Evolutionary conservation across 345 rosid species (phyloP).

Genomic region (Orychophragmus violaceus): DNA sequence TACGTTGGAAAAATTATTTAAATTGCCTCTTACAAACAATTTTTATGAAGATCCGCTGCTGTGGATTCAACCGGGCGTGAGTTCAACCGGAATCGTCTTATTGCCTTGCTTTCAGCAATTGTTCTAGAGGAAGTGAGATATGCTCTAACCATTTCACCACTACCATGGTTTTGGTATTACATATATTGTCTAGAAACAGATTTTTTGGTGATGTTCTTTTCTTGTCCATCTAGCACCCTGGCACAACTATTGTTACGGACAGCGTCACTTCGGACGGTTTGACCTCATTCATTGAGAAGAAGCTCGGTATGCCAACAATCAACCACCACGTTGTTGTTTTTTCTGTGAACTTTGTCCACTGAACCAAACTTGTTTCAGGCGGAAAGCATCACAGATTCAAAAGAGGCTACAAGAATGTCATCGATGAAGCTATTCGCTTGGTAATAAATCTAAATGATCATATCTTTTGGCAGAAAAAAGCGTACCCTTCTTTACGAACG

Average conservation of each 20-base stretch:
- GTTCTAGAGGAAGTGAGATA: constrained; percentile 86
- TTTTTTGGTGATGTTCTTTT: neutral
- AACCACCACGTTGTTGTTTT: neutral
- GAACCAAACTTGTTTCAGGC: constrained; percentile 38
- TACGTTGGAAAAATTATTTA: neutral
- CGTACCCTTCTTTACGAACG: neutral
- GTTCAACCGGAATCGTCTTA: constrained; percentile 85
- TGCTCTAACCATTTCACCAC: neutral
- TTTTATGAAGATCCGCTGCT: constrained; percentile 81
- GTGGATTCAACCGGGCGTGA: constrained; percentile 90
- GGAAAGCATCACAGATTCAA: constrained; percentile 96
- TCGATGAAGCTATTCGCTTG: constrained; percentile 91
- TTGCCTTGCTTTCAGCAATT: constrained; percentile 90
- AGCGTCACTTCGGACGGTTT: constrained; percentile 98
- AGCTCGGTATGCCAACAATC: constrained; percentile 58
- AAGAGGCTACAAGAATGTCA: constrained; percentile 96
- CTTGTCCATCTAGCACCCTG: constrained; percentile 68
- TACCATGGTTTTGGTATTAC: neutral
- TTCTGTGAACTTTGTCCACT: neutral
- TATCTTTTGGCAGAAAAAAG: neutral
- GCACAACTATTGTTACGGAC: constrained; percentile 90
- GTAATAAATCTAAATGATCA: constrained; percentile 35
- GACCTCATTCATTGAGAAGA: constrained; percentile 75
- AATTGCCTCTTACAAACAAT: neutral
- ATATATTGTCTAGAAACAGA: neutral